Evolutionary conservation across 2,329 filamentous ascomycete species (phyloP).

Genomic region (Alternaria dauci): DNA sequence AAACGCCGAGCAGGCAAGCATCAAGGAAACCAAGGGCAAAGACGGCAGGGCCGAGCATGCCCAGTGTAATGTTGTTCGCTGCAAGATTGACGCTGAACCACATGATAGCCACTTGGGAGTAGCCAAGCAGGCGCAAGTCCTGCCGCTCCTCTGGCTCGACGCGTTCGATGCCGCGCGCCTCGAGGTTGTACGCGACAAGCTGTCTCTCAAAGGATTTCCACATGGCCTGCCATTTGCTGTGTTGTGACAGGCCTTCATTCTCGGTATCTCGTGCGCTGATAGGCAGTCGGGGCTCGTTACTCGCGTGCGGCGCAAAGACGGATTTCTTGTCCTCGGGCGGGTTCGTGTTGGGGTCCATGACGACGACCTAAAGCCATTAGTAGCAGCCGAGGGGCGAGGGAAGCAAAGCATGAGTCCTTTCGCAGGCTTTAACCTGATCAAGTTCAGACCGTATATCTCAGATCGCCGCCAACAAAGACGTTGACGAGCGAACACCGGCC

Average conservation of each 20-base stretch:
- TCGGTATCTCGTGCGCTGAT: constrained; percentile 17
- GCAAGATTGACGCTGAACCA: constrained; percentile 71
- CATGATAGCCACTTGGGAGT: constrained; percentile 64
- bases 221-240: constrained; percentile 24
- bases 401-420: constrained; percentile 62
- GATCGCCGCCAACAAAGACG: constrained; percentile 41
- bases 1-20: constrained; percentile 63
- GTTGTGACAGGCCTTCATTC: background rate
- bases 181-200: constrained; percentile 63
- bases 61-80: constrained; percentile 71
- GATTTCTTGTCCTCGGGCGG: constrained; percentile 21
- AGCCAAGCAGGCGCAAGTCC: constrained; percentile 60
- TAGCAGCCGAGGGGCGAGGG: constrained; percentile 27
- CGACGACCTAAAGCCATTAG: constrained; percentile 48
- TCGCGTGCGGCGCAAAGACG: constrained; percentile 34
- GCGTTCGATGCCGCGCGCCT: constrained; percentile 67
- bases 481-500: constrained; percentile 46
- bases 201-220: constrained; percentile 52
- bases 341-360: constrained; percentile 30
- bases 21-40: constrained; percentile 68
- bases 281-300: constrained; percentile 23
- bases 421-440: constrained; percentile 64
- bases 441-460: constrained; percentile 65
- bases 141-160: constrained; percentile 65
- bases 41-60: constrained; percentile 67